These are phyloP conservation scores for Grosmannia huntii DNA, from an alignment of 2,329 filamentous ascomycete genomes.

Conservation along the genomic window DNA sequence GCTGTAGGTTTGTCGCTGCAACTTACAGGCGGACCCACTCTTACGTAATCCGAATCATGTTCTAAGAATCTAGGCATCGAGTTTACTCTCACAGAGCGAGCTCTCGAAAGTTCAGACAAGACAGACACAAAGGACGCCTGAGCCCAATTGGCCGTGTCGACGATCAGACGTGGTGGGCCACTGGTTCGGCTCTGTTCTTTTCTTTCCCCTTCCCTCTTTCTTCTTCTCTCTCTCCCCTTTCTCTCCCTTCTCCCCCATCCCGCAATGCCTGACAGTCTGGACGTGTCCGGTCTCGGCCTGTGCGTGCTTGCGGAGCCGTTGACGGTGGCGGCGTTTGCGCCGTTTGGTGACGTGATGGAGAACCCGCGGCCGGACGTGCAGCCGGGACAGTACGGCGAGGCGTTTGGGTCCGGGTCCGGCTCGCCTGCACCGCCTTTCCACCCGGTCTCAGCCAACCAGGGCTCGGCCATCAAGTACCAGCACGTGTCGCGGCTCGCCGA, in stretches of 20 bases:
- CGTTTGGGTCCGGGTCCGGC: slow-evolving; percentile 1
- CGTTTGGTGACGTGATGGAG: slow-evolving; percentile 73
- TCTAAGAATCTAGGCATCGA: too few relatives aligned
- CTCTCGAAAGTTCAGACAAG: too few relatives aligned
- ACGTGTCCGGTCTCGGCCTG: slow-evolving; percentile 34
- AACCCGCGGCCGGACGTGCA: slow-evolving; percentile 52
- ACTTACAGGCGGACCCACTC: too few relatives aligned
- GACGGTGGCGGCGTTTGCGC: slow-evolving; percentile 53
- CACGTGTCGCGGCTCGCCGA: slow-evolving; percentile 63
- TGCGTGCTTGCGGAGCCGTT: slow-evolving; percentile 52
- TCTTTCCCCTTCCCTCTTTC: too few relatives aligned
- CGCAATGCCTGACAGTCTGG: slow-evolving; percentile 12
- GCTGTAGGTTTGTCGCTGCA: too few relatives aligned
- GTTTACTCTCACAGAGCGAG: too few relatives aligned
- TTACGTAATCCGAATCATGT: not conserved
- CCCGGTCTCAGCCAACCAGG: slow-evolving; percentile 64
- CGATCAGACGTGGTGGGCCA: too few relatives aligned
- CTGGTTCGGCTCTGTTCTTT: too few relatives aligned
- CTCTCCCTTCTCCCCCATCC: too few relatives aligned
- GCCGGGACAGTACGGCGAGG: slow-evolving; percentile 26
- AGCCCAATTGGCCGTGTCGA: too few relatives aligned
- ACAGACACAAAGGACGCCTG: too few relatives aligned
- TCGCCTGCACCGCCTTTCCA: slow-evolving; percentile 20
- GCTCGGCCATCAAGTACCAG: slow-evolving; percentile 75
- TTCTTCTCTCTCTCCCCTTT: too few relatives aligned